These are phyloP conservation scores for Aspergillus nanangensis DNA, from an alignment of 495 filamentous ascomycete genomes.

Conservation along the genomic window DNA sequence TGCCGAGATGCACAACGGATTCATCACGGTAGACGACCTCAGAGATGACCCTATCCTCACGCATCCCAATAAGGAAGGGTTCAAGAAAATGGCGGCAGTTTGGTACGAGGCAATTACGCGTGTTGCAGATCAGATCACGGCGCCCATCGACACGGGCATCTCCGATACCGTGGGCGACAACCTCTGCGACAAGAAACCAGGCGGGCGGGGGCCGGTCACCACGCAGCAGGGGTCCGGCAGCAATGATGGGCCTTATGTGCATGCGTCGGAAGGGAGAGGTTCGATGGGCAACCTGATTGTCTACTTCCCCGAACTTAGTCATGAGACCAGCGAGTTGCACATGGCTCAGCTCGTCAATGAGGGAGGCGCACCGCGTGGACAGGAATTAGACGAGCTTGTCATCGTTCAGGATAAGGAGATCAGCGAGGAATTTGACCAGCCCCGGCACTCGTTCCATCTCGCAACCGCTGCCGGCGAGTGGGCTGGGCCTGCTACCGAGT, in stretches of 20 bases:
- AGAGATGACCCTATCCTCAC: constrained; percentile 37
- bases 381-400: too few species aligned
- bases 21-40: background rate
- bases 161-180: background rate
- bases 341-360: too few species aligned
- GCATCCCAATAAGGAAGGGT: constrained; percentile 46
- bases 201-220: too few species aligned
- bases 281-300: background rate
- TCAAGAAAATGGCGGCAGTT: constrained; percentile 47
- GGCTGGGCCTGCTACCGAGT: too few species aligned
- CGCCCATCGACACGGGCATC: background rate
- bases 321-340: background rate
- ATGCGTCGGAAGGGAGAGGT: background rate
- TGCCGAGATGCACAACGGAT: constrained; percentile 41
- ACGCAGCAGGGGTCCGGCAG: constrained; percentile 6
- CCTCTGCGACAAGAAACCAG: background rate
- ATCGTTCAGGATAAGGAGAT: too few species aligned
- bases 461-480: too few species aligned
- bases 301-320: too few species aligned
- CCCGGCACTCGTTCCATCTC: too few species aligned
- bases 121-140: constrained; percentile 6
- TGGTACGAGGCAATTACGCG: constrained; percentile 36
- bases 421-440: too few species aligned
- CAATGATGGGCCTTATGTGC: constrained; percentile 7
- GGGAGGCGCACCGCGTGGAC: too few species aligned